These are phyloP conservation scores for Trifolium repens DNA, from an alignment of 306 rosid genomes.

Conservation along the genomic window DNA sequence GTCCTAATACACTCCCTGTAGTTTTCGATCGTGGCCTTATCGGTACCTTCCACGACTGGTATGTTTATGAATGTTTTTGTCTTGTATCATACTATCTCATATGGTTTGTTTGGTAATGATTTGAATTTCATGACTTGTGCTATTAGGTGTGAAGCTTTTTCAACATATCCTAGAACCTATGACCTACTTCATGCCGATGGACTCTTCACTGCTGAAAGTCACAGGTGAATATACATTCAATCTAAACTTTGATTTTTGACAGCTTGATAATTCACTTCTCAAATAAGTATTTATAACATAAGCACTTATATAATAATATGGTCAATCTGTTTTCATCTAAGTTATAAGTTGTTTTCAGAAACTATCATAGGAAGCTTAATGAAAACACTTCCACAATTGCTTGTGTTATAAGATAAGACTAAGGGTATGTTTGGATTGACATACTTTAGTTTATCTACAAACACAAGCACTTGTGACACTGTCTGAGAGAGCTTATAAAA, in stretches of 20 bases:
- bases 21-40: constrained; percentile 92
- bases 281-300: background rate
- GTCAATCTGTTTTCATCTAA: background rate
- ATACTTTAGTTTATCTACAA: background rate
- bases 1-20: constrained; percentile 78
- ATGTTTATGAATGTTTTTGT: constrained; percentile 22
- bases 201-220: constrained; percentile 87
- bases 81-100: background rate
- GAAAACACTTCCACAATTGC: background rate
- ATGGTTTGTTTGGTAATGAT: constrained; percentile 32
- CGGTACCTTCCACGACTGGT: constrained; percentile 96
- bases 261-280: background rate
- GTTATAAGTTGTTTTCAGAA: background rate
- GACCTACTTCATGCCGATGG: constrained; percentile 97
- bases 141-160: constrained; percentile 96
- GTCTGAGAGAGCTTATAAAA: background rate
- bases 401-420: background rate
- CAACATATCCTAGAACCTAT: constrained; percentile 95
- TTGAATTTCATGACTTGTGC: constrained; percentile 17
- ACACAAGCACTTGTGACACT: background rate
- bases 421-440: background rate
- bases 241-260: background rate
- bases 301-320: background rate
- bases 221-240: constrained; percentile 61
- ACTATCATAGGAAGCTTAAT: background rate